These are phyloP conservation scores for Fusarium bactridioides DNA, from an alignment of 2,329 filamentous ascomycete species.

Conservation along the genomic window DNA sequence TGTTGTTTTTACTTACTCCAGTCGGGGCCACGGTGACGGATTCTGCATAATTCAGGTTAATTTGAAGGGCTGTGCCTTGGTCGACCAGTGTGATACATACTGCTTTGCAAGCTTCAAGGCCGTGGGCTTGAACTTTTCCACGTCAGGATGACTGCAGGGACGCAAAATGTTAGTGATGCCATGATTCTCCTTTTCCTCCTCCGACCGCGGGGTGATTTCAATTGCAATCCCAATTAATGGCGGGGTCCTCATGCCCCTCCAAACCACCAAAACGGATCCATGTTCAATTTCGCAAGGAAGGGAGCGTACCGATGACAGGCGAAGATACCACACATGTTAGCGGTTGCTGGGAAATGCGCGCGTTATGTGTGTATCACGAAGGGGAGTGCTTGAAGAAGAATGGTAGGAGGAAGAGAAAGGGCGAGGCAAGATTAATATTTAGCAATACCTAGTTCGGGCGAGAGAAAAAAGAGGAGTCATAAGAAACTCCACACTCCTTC, in stretches of 20 bases:
- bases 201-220: conserved; percentile 44
- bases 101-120: conserved; percentile 93
- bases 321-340: conserved; percentile 95
- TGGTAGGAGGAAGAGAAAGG: conserved; percentile 14
- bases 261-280: conserved; percentile 31
- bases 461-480: conserved; percentile 34
- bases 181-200: conserved; percentile 17
- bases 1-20: conserved; percentile 77
- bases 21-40: conserved; percentile 96
- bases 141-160: conserved; percentile 78
- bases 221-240: conserved; percentile 25
- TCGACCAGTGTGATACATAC: conserved; percentile 59
- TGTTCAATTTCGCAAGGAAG: conserved; percentile 32
- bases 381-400: conserved; percentile 14
- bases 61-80: neutral
- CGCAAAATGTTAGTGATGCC: conserved; percentile 37
- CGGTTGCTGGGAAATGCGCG: conserved; percentile 38
- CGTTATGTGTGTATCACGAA: conserved; percentile 12
- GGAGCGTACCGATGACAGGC: conserved; percentile 80
- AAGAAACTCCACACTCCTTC: conserved; percentile 34
- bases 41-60: conserved; percentile 57
- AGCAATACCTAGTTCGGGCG: conserved; percentile 11
- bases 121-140: conserved; percentile 94
- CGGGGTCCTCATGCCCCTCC: conserved; percentile 31
- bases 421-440: conserved; percentile 35